These are phyloP conservation scores for Ogataea methanolica DNA, from an alignment of 805 yeast genomes.

Conservation along the genomic window DNA sequence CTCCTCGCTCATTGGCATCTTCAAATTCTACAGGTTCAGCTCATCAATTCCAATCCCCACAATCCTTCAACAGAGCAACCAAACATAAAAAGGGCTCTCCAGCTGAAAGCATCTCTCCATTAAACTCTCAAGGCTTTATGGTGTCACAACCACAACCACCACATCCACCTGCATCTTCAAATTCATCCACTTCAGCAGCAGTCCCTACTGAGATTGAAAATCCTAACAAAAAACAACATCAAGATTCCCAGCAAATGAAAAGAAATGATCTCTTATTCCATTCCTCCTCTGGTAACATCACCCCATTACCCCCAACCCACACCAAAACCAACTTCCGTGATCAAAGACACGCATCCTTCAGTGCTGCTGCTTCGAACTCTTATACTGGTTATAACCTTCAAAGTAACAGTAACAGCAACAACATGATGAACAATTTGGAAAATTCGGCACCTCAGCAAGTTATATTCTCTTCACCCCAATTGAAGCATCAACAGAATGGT, in stretches of 20 bases:
- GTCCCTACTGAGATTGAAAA: neutral
- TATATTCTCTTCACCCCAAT: slow-evolving; percentile 78
- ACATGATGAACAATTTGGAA: slow-evolving; percentile 7
- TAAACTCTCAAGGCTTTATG: slow-evolving; percentile 5
- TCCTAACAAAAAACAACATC: slow-evolving; percentile 1
- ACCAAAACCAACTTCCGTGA: slow-evolving; percentile 17
- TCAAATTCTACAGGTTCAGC: slow-evolving; percentile 9
- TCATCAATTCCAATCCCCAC: slow-evolving; percentile 15
- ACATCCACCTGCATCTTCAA: neutral
- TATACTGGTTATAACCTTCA: slow-evolving; percentile 40
- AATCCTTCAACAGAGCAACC: slow-evolving; percentile 6
- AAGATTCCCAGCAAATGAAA: neutral
- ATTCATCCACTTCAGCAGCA: neutral
- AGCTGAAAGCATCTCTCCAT: slow-evolving; percentile 11
- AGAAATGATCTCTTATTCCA: neutral
- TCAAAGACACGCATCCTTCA: slow-evolving; percentile 53
- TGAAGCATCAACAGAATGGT: slow-evolving; percentile 23
- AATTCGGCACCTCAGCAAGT: slow-evolving; percentile 62
- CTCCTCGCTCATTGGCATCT: slow-evolving; percentile 18
- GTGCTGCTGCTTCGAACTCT: slow-evolving; percentile 58
- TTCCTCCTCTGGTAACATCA: neutral
- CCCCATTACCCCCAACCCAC: neutral
- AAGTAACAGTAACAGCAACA: slow-evolving; percentile 1
- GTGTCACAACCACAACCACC: neutral
- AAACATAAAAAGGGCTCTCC: slow-evolving; percentile 13